A percentile compares a stretch with the other conserved stretches of the same genome.
phyloP scores from a whole-genome alignment of 495 filamentous ascomycete genomes.

The Lasiosphaeriaceae sp. region DNA sequence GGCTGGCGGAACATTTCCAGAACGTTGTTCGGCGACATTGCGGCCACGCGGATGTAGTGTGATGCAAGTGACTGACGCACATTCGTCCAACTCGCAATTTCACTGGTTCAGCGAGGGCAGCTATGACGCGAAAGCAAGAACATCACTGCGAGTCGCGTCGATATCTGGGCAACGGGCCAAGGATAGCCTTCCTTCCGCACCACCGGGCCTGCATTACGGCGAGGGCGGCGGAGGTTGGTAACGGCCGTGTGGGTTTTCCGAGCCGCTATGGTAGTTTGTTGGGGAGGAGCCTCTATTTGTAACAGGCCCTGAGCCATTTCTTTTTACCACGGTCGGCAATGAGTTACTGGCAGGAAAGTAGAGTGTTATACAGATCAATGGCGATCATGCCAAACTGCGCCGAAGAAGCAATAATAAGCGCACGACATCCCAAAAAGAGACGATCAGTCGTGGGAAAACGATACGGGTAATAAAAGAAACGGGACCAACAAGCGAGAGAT shows the following conservation, averaged over 20 bases:
- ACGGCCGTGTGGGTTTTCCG: not conserved
- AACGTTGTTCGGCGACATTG: not conserved
- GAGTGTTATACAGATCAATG: too few species aligned
- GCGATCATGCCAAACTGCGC: too few species aligned
- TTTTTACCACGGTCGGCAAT: too few species aligned
- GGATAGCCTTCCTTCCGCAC: not conserved
- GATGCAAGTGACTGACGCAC: not conserved
- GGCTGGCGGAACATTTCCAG: not conserved
- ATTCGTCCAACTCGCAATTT: not conserved
- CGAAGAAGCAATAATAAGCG: too few species aligned
- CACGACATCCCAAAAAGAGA: not conserved
- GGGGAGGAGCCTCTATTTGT: too few species aligned
- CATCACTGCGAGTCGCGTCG: not conserved
- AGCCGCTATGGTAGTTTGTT: too few species aligned
- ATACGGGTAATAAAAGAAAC: not conserved
- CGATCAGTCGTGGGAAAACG: not conserved
- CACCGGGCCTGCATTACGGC: not conserved
- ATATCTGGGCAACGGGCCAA: not conserved
- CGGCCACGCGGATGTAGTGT: not conserved
- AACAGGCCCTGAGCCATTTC: too few species aligned
- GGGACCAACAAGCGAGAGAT: not conserved
- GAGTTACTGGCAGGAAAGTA: too few species aligned
- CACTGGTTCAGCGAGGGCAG: not conserved
- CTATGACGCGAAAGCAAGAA: not conserved
- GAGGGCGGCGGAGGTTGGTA: not conserved